Evolutionary conservation across 176 grass and related monocot species (phyloP).

Genomic region (Melocanna baccifera): DNA sequence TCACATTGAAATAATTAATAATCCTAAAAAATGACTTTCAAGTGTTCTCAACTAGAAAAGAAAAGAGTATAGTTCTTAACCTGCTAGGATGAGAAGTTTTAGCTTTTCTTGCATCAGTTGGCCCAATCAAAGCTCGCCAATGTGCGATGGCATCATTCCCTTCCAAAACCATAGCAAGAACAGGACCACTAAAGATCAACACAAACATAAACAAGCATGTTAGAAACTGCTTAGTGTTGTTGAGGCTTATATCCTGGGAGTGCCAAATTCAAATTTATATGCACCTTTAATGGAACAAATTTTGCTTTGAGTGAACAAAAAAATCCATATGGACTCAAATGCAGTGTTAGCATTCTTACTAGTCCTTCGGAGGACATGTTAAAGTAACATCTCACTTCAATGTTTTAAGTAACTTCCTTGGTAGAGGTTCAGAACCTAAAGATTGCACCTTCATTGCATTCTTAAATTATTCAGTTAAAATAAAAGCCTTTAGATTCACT

Average conservation of each 20-base stretch:
- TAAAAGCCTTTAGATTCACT: background rate
- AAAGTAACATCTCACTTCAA: background rate
- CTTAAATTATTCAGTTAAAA: background rate
- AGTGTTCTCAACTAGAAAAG: background rate
- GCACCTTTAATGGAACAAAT: background rate
- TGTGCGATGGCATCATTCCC: constrained; percentile 56
- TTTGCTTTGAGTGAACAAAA: background rate
- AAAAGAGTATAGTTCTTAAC: constrained; percentile 25
- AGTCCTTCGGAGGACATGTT: background rate
- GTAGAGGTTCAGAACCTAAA: background rate
- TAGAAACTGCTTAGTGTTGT: background rate
- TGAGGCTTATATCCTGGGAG: background rate
- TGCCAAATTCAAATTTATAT: background rate
- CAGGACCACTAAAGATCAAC: constrained; percentile 61
- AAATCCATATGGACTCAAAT: background rate
- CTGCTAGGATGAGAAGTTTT: constrained; percentile 77
- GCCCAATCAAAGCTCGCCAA: constrained; percentile 86
- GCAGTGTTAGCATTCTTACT: background rate
- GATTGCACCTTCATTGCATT: background rate
- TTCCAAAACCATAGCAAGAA: constrained; percentile 76
- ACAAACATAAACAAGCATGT: constrained; percentile 25
- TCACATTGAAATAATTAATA: background rate
- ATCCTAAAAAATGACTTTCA: background rate
- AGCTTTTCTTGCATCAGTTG: constrained; percentile 77
- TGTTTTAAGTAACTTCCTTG: background rate